phyloP scores from a whole-genome alignment of 495 filamentous ascomycete genomes.

The Neurospora pannonica region DNA sequence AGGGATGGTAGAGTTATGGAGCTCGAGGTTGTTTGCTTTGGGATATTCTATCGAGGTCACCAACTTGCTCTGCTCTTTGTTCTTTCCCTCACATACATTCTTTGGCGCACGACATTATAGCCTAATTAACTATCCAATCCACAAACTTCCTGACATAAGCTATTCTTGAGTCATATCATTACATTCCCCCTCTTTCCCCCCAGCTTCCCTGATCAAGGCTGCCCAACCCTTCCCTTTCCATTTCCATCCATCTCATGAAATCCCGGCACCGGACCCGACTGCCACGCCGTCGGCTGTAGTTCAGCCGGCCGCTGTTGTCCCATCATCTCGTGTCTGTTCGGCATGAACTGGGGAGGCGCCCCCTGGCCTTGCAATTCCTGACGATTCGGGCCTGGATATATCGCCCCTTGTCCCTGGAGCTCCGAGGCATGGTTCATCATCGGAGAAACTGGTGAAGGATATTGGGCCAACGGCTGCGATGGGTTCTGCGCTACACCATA shows the following conservation, averaged over 20 bases:
- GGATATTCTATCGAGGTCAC: neutral
- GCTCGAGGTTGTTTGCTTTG: neutral
- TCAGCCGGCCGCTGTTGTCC: constrained; percentile 14
- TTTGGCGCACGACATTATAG: neutral
- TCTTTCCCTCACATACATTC: neutral
- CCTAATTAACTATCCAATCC: neutral
- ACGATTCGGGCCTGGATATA: constrained; percentile 4
- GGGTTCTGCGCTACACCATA: neutral
- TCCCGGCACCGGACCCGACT: constrained; percentile 26
- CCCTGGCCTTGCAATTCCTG: constrained; percentile 10
- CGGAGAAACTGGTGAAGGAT: neutral
- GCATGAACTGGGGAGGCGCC: neutral
- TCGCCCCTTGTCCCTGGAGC: constrained; percentile 13
- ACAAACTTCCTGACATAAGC: no score
- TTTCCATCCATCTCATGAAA: constrained; percentile 33
- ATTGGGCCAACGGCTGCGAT: neutral
- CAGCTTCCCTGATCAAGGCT: constrained; percentile 4
- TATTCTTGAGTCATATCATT: neutral
- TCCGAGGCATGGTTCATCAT: neutral
- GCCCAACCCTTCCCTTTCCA: constrained; percentile 1
- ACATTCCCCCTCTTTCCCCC: neutral
- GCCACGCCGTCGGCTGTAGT: constrained; percentile 26
- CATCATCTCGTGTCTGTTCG: constrained; percentile 10
- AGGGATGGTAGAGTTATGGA: neutral
- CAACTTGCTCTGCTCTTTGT: neutral